phyloP scores from a whole-genome alignment of 1,284 basidiomycete species.

The Erythrobasidium hasegawianum region DNA sequence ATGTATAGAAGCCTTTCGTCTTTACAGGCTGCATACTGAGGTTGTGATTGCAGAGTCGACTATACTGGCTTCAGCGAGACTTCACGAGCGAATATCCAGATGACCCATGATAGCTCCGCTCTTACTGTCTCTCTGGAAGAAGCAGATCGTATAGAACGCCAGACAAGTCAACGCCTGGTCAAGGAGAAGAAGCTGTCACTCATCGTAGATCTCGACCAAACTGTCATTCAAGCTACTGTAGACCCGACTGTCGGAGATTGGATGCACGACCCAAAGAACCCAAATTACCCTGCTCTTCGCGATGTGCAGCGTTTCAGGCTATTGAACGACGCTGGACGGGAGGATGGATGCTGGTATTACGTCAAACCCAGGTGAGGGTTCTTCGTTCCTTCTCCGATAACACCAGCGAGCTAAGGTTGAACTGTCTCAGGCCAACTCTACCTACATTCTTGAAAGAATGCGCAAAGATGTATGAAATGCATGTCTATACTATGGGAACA shows the following conservation, averaged over 20 bases:
- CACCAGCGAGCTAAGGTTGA: no score
- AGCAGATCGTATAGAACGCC: constrained; percentile 28
- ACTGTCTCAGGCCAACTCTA: constrained; percentile 91
- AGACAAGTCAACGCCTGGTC: constrained; percentile 18
- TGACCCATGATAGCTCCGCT: constrained; percentile 62
- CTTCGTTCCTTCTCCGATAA: not conserved
- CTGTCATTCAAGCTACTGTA: constrained; percentile 96
- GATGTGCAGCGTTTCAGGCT: constrained; percentile 81
- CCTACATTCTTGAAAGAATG: constrained; percentile 68
- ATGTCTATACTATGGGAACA: constrained; percentile 99
- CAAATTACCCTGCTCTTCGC: constrained; percentile 80
- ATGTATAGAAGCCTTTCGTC: constrained; percentile 47
- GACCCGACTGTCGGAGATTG: constrained; percentile 98
- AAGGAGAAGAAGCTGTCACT: constrained; percentile 76
- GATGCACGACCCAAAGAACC: constrained; percentile 72
- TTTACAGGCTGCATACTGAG: constrained; percentile 25
- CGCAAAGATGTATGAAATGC: constrained; percentile 87
- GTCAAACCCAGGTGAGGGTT: constrained; percentile 83
- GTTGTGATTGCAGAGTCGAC: constrained; percentile 59
- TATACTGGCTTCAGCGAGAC: constrained; percentile 79
- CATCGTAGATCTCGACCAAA: constrained; percentile 98
- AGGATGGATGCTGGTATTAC: constrained; percentile 87
- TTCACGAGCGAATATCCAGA: constrained; percentile 73
- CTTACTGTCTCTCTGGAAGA: constrained; percentile 51
- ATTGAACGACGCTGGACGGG: constrained; percentile 54